Base-by-base conservation (phyloP, 345 rosid species). In the Eucalyptus viminalis region DNA sequence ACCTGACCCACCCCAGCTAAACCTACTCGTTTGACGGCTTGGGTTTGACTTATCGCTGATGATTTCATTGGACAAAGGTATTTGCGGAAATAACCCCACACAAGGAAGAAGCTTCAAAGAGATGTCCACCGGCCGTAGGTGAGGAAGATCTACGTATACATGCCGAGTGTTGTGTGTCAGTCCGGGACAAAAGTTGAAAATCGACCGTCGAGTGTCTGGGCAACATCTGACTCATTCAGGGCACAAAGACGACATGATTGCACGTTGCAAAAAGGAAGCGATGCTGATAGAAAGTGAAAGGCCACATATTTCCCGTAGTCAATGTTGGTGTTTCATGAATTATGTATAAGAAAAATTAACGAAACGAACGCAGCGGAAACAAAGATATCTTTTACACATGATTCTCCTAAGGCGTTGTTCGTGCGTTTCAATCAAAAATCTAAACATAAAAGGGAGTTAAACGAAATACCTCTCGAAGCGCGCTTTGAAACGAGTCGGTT, bases 1-100 rank as follows among this genome's bases (percentile, higher is more conserved):
- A 56, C 6, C 0, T 0, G 1, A 56, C 0, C 5, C 40, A 40
- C 40, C 40, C 40, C 40, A 40, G 9, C 27, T 24, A 1, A 0
- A 56, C 1, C 29, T 22, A 0, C 0, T 54, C 0, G 5, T 54
- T 54, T 56, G 27, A 4, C 1, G 5, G 11, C 27, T 2, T 22
- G 0, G 12, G 0, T 9, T 60, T 12, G 67, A 60, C 31, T 16
- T 9, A 16, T 16, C 80, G 4, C 22, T 3, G 24, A 17, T 31
- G 80, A 5, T 69, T 69, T n/a, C 1, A 69, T 31, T 17, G 80
- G 80, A 69, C 12, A 16, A 69, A 31, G 43, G 0, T 31, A 31
- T 31, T 0, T 5, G 22, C 24, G 80, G 80, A 69, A 31, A 69
- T 69, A 16, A 69, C 24, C 1, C 80, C 80, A 69, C 43, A 2